Evolutionary conservation across 2,329 filamentous ascomycete species (phyloP), one percentile per base, ranked within the genome.

Genomic region (Tolypocladium tropicale): DNA sequence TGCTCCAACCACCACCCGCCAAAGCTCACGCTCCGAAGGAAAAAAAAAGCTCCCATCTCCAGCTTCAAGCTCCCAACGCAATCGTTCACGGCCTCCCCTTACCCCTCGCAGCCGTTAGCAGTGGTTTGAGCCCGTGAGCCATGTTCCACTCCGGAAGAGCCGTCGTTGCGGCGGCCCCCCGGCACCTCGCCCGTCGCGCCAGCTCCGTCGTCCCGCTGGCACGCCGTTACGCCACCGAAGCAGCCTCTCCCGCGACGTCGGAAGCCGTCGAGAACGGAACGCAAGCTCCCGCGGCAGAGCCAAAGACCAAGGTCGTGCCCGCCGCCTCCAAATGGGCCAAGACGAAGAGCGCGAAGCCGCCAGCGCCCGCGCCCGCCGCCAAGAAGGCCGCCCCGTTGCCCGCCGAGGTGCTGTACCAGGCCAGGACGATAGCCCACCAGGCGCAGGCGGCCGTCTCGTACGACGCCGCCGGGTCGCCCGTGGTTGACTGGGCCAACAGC

Each of bases 401-500:
- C 43, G 39, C 53, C 21, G 54, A 56, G 6, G 39, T 56, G 4
- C 34, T 53, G 18, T 61, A 61, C 34, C 57, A 63, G 37, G 50
- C 62, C 55, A 59, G 52, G 55, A 62, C 56, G 52, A 55, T 60
- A 52, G 53, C 55, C 53, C 54, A 56, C 59, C 53, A 53, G 52
- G 16, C 55, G 61, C 23, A 57, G 52, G 48, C 53, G 51, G 36
- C 52, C 33, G 6, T 39, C 32, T 12, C 54, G 48, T 36, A 57
- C 28, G 49, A 39, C 53, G 32, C 51, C 25, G n/a, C 52, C 28
- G 59, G 57, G 9, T 21, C 57, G 6, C 56, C 62, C 11, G 63
- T 69, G 2, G 74, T 83, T 58, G 87, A 95, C 78, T 96, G 92
- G 92, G 83, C 86, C 23, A 84, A 81, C 52, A 95, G 89, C 16